Evolutionary conservation across 2,329 filamentous ascomycete species (phyloP), one percentile per base, ranked within the genome.

Genomic region (Didymellaceae sp.): DNA sequence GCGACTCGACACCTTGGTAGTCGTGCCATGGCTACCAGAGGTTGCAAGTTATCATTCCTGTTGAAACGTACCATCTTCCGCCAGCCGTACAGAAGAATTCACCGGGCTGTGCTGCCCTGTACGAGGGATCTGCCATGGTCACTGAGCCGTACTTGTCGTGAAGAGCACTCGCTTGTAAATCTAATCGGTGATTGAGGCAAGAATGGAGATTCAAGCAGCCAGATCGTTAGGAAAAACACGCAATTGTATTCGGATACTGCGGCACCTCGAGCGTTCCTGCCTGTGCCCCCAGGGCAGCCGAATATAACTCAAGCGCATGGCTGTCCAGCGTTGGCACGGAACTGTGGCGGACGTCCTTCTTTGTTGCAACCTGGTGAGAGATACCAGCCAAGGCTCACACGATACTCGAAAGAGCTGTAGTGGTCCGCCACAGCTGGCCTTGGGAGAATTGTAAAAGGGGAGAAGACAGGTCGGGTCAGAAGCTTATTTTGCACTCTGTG

Each of bases 81-180:
- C 55, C 55, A 13, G 26, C 45, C 25, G 53, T 45, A 17, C 55
- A 58, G 39, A 56, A 56, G 45, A 58, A 58, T 24, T 58, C 55
- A 6, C 55, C 55, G 9, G 55, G 47, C 24, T 35, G 18, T 37
- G 55, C 55, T 24, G 52, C 44, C 10, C 30, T 37, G 22, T 55
- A 53, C 3, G 38, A 34, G 4, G 50, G 50, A 5, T 53, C 50
- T 4, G 43, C 44, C 50, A 53, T 53, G 13, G 11, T 13, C n/a
- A n/a, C n/a, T n/a, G 13, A 13, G 20, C n/a, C 14, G n/a, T 13
- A 24, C 5, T 17, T 24, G 2, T 6, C 5, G 20, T 11, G 17
- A 16, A 35, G 9, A 16, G 7, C 9, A 9, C n/a, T 8, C n/a
- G 9, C 31, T 10, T 2, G 10, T 4, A 17, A 6, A 28, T 7